A percentile compares a stretch with the other conserved stretches of the same genome.
Conservation (phyloP, 768 basidiomycete genomes). For the Calvatia gigantea region DNA sequence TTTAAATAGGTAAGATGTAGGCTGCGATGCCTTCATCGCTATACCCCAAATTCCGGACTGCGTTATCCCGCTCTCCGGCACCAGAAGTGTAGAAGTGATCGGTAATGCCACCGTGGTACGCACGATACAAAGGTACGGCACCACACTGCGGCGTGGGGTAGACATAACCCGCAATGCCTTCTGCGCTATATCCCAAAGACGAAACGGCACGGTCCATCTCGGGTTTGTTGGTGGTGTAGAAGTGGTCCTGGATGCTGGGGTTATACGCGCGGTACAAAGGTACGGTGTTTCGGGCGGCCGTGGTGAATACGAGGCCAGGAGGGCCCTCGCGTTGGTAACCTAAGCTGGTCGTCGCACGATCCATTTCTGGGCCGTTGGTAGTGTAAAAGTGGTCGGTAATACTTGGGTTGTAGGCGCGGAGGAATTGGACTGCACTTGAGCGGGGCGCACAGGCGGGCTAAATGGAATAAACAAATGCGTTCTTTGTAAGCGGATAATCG, state of each 20-base stretch:
- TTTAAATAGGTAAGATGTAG: neutral
- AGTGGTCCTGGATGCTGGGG: neutral
- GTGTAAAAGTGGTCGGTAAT: neutral
- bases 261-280: constrained; percentile 11
- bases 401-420: neutral
- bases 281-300: neutral
- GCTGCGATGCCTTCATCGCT: neutral
- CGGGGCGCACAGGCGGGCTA: neutral
- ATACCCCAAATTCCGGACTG: neutral
- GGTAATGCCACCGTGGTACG: neutral
- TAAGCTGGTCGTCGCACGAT: neutral
- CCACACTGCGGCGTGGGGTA: neutral
- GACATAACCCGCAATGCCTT: neutral
- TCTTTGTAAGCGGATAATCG: neutral
- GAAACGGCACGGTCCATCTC: neutral
- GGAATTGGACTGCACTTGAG: neutral
- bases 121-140: neutral
- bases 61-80: neutral
- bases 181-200: neutral
- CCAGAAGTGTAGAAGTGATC: neutral
- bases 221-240: constrained; percentile 7
- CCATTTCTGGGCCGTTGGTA: neutral
- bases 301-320: constrained; percentile 8
- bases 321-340: constrained; percentile 5
- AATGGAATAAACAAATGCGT: neutral